Percentiles rank a stretch among this genome's conserved stretches.
Conservation (phyloP, 305 asterid species). For the Petunia hybrid region DNA sequence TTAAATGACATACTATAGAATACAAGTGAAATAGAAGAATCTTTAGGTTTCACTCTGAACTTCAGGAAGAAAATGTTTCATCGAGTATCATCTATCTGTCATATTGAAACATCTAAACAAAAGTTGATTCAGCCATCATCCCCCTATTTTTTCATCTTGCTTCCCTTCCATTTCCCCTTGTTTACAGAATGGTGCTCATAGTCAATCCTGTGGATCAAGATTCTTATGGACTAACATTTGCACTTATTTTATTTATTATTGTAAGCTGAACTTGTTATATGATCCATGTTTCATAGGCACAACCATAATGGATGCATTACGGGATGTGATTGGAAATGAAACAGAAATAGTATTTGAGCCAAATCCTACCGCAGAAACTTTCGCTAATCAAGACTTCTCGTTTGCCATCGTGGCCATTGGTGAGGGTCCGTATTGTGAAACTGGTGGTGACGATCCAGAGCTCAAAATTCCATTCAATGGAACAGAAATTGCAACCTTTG, state of each 20-base stretch:
- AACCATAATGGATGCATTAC: constrained; percentile 81
- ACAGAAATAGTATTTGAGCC: constrained; percentile 66
- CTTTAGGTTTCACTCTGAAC: neutral
- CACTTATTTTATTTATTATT: neutral
- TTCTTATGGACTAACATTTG: neutral
- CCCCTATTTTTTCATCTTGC: too few relatives aligned
- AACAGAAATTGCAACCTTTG: constrained; percentile 50
- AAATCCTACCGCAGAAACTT: constrained; percentile 58
- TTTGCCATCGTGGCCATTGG: constrained; percentile 80
- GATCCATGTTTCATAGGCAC: constrained; percentile 52
- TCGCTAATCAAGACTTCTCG: constrained; percentile 51
- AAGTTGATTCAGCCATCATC: too few relatives aligned
- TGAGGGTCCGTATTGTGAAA: constrained; percentile 74
- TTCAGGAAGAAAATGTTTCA: neutral
- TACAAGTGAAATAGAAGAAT: neutral
- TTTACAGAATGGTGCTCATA: neutral
- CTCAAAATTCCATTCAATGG: constrained; percentile 68
- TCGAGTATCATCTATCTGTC: neutral
- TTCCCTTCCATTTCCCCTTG: neutral
- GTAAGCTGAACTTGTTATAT: neutral
- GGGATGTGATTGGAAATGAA: constrained; percentile 55
- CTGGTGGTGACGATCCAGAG: constrained; percentile 67
- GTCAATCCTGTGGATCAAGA: neutral
- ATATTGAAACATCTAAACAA: neutral
- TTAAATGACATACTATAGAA: too few relatives aligned